Percentiles rank a stretch among this genome's conserved stretches.
Evolutionary conservation across 73 alveolate species (phyloP).

Genomic region (Tetrahymena thermophila): DNA sequence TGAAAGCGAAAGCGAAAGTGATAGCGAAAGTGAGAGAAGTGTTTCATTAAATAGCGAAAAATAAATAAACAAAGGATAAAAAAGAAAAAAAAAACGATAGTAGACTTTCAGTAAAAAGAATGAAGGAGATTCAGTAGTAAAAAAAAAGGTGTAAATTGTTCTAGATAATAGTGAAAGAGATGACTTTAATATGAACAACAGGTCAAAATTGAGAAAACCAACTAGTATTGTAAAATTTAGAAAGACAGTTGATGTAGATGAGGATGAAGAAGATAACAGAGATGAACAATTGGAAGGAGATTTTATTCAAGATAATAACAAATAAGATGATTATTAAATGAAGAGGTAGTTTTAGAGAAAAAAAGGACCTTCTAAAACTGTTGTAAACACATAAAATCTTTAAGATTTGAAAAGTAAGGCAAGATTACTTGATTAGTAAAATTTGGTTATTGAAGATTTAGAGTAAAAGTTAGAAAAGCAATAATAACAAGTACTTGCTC

Average conservation of each 20-base stretch:
- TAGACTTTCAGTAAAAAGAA: neutral
- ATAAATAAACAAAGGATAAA: neutral
- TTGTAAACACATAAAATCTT: neutral
- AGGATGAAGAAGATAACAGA: neutral
- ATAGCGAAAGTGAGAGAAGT: neutral
- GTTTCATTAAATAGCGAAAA: neutral
- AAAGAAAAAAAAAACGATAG: neutral
- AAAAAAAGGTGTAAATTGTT: neutral
- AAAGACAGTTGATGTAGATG: neutral
- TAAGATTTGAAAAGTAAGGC: neutral
- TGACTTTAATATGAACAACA: neutral
- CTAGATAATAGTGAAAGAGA: neutral
- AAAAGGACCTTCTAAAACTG: neutral
- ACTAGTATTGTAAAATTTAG: neutral
- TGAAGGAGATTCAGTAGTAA: neutral
- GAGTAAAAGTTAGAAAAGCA: neutral
- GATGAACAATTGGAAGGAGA: neutral
- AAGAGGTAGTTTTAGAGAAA: neutral
- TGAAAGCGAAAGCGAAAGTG: neutral
- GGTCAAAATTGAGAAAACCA: neutral
- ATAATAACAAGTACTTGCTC: neutral
- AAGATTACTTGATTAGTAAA: neutral
- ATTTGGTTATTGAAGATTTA: neutral
- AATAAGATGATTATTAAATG: neutral
- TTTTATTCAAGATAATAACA: neutral